Base-by-base conservation (phyloP, 2,329 filamentous ascomycete species). In the Byssochlamys sp. region DNA sequence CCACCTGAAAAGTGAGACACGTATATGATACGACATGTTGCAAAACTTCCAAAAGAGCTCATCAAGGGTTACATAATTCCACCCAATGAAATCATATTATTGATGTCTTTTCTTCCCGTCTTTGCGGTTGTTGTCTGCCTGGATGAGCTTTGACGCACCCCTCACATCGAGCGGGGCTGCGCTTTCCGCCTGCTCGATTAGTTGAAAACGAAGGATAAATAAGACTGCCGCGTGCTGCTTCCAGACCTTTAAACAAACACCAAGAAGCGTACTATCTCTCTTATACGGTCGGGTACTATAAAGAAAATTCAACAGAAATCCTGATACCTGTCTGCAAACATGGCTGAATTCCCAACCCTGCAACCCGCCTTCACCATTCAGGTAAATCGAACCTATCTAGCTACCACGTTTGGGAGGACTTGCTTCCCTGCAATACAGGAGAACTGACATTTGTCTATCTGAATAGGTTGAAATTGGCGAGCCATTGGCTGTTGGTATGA, bases 321-420 rank as follows among this genome's bases (percentile, higher is more conserved):
- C n/a, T 9, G 39, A 45, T 19, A 9, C 4, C 24, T 26, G 12
- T 26, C 12, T 10, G 19, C 49, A 51, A 27, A 19, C 53, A 73
- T 74, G 69, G 64, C 72, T 11, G 68, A 65, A 52, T 75, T 73
- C 55, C 74, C 75, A 11, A 65, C 62, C 31, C 63, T 75, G 53
- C 64, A 74, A 59, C 74, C 73, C 3, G 74, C 74, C 14, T 73
- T 76, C 55, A 76, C 72, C 19, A 60, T 77, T 53, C 63, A 64
- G 61, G 73, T 75, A 62, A 52, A 56, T 14, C 31, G 48, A 11
- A 54, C 1, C 11, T 11, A 31, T 31, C 29, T 39, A 19, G 19
- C 50, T 51, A 29, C 19, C 53, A 56, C 45, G 55, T 26, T 27
- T 29, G 9, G 25, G 25, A 11, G 14, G 19, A 19, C 28, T 55